phyloP scores from a whole-genome alignment of 768 basidiomycete species.

The Leccinellum rugosiceps region DNA sequence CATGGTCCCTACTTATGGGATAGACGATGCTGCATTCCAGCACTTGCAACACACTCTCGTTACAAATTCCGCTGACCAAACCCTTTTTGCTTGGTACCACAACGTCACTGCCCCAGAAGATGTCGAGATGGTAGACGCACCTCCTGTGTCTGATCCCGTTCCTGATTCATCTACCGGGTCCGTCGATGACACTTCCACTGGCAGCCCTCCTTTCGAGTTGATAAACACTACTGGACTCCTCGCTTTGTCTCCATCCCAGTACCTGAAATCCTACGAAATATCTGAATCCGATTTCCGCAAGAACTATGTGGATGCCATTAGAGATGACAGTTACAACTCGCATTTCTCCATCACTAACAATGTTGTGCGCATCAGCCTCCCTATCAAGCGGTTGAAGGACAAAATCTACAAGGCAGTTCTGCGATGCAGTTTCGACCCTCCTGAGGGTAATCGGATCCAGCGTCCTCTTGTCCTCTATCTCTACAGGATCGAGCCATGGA shows the following conservation, averaged over 20 bases:
- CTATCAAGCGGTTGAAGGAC: constrained; percentile 14
- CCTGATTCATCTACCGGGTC: background rate
- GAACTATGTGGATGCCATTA: constrained; percentile 16
- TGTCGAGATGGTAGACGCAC: constrained; percentile 6
- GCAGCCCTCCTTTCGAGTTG: background rate
- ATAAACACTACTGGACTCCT: constrained; percentile 21
- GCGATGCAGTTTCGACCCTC: constrained; percentile 22
- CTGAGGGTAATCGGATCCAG: constrained; percentile 3
- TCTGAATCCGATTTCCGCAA: constrained; percentile 17
- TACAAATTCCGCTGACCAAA: constrained; percentile 20
- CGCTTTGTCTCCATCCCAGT: constrained; percentile 22
- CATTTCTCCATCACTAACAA: constrained; percentile 21
- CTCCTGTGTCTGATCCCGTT: background rate
- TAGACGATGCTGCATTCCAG: constrained; percentile 22
- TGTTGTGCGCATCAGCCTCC: constrained; percentile 18
- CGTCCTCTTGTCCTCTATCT: constrained; percentile 26
- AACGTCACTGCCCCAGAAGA: constrained; percentile 6
- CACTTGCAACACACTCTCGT: constrained; percentile 25
- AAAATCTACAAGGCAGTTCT: constrained; percentile 22
- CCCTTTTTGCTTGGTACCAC: constrained; percentile 27
- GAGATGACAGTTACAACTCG: constrained; percentile 7
- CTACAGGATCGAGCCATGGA: constrained; percentile 7
- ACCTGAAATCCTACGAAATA: constrained; percentile 20
- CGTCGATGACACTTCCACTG: background rate
- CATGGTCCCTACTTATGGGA: constrained; percentile 26